Evolutionary conservation across 331 rosid species (phyloP).

Genomic region (Pyracantha coccinea): DNA sequence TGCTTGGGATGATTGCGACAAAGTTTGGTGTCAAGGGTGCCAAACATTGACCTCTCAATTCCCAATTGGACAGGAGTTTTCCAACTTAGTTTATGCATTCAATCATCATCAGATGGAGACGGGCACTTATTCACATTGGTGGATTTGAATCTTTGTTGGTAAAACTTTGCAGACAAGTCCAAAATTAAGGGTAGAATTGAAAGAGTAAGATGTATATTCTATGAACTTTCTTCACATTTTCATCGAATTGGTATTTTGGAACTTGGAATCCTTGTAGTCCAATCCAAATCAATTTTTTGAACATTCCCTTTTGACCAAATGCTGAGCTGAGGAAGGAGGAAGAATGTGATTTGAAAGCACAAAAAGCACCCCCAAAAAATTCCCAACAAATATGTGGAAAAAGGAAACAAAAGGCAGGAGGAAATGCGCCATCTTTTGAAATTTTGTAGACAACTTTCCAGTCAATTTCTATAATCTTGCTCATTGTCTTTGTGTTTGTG

Average conservation of each 20-base stretch:
- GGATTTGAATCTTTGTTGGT: not conserved
- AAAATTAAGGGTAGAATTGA: not conserved
- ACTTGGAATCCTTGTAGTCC: conserved; percentile 26
- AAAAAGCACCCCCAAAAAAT: not conserved
- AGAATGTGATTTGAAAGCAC: conserved; percentile 9
- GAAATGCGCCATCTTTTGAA: conserved; percentile 14
- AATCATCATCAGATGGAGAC: conserved; percentile 36
- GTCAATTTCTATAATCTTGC: not conserved
- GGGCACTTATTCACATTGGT: not conserved
- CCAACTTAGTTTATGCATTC: not conserved
- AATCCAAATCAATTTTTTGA: conserved; percentile 30
- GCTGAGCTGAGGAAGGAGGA: conserved; percentile 4
- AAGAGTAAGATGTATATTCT: not conserved
- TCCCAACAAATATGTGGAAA: conserved; percentile 8
- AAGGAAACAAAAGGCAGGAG: conserved; percentile 1
- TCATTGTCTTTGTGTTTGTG: conserved; percentile 1
- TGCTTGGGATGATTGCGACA: not conserved
- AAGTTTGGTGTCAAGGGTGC: conserved; percentile 14
- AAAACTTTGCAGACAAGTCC: not conserved
- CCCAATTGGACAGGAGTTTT: conserved; percentile 25
- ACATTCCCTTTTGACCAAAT: conserved; percentile 43
- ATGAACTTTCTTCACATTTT: not conserved
- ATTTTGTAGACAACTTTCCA: not conserved
- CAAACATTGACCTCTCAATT: conserved; percentile 20
- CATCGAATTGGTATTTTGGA: not conserved